These are phyloP conservation scores for Knoxia roxburghii DNA, from an alignment of 257 asterid species.

Conservation along the genomic window DNA sequence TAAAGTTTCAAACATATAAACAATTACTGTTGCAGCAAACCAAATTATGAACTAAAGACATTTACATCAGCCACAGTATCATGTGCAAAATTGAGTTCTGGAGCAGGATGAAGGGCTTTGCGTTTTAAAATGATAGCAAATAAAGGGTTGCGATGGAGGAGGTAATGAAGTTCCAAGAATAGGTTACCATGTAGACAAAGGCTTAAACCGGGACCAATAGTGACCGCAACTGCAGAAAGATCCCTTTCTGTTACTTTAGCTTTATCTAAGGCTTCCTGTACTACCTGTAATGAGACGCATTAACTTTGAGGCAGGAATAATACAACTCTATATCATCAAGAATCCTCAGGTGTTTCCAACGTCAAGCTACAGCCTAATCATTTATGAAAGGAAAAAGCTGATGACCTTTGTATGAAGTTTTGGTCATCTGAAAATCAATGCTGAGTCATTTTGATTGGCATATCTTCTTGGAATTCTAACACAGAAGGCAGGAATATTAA, in stretches of 20 bases:
- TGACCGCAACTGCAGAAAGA: constrained; percentile 97
- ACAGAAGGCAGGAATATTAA: not conserved
- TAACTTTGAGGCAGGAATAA: not conserved
- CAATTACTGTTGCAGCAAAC: not conserved
- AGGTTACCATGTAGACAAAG: constrained; percentile 89
- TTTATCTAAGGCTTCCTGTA: constrained; percentile 90
- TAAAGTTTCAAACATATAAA: not conserved
- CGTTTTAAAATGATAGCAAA: not conserved
- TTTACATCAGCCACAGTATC: not conserved
- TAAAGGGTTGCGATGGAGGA: not conserved
- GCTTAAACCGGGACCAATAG: constrained; percentile 98
- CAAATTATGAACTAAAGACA: not conserved
- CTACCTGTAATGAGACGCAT: constrained; percentile 53
- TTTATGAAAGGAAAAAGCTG: not conserved
- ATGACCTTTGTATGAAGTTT: not conserved
- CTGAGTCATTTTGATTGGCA: not conserved
- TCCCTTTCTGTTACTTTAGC: constrained; percentile 72
- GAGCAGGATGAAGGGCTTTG: not conserved
- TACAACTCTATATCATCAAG: not conserved
- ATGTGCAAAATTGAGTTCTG: not conserved
- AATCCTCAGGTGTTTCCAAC: not conserved
- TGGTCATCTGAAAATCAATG: not conserved
- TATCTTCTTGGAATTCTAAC: not conserved
- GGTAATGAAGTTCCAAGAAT: constrained; percentile 1
- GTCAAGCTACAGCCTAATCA: constrained; percentile 3